phyloP scores from a whole-genome alignment of 441 rosid genomes.

The Jatropha multifida region DNA sequence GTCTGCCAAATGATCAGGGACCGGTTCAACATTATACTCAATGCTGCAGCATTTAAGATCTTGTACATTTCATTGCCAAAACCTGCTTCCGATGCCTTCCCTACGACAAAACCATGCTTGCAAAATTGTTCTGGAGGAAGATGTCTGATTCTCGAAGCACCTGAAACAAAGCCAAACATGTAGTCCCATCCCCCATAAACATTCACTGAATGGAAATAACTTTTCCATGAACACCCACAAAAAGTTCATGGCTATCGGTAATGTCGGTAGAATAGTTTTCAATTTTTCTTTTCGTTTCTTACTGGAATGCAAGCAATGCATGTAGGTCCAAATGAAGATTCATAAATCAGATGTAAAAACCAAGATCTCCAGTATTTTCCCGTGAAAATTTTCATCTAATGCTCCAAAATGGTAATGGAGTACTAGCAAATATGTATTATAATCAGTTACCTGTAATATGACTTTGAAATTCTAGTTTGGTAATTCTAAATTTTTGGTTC shows the following conservation, averaged over 20 bases:
- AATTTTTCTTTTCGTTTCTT: not conserved
- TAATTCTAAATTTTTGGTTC: too few relatives aligned
- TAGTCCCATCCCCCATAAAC: not conserved
- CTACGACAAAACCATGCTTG: conserved; percentile 74
- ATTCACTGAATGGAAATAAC: not conserved
- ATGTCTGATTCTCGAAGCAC: conserved; percentile 60
- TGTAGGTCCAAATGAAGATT: not conserved
- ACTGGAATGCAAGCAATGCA: not conserved
- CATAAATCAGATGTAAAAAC: not conserved
- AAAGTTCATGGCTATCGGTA: not conserved
- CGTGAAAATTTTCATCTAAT: not conserved
- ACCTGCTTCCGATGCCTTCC: conserved; percentile 95
- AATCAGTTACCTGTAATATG: not conserved
- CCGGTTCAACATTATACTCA: conserved; percentile 86
- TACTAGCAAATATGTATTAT: not conserved
- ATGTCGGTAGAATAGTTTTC: not conserved
- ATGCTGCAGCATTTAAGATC: conserved; percentile 81
- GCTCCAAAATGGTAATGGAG: not conserved
- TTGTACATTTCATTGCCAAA: conserved; percentile 98
- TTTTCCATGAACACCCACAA: not conserved
- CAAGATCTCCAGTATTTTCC: not conserved
- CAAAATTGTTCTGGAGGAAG: conserved; percentile 83
- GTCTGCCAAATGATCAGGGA: conserved; percentile 96
- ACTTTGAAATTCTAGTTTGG: not conserved
- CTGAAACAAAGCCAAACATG: conserved; percentile 36